Evolutionary conservation across 208 protist species (phyloP), one percentile per base, ranked within the genome.

Genomic region (Leishmania tarentolae): DNA sequence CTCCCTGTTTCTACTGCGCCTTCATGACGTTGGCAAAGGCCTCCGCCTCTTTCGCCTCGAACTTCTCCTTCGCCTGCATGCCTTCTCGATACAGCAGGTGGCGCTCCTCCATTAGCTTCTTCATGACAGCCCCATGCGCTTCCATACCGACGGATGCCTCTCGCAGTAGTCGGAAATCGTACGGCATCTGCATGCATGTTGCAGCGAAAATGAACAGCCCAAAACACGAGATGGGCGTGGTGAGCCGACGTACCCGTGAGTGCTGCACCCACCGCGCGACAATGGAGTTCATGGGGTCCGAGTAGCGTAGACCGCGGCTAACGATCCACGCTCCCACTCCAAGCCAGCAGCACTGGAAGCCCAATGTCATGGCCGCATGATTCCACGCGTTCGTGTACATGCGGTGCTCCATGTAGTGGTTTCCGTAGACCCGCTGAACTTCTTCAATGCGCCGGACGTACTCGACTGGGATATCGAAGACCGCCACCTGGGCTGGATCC

Each of bases 361-460:
- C 90, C 35, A 94, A 61, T 40, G 91, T 93, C 74, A 87, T 83
- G 70, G 84, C 50, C 31, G 86, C 85, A 50, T 88, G 82, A 46
- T 69, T 79, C 84, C 80, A 81, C 44, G 85, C 86, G 8, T 89
- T 76, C 56, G 52, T 63, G 78, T 83, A 85, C 69, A 79, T 84
- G 46, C 71, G 66, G 71, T 91, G 82, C 87, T 90, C 79, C 57
- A 86, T 80, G 79, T 91, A 79, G 76, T 94, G 89, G 17, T 88
- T 57, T 63, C 90, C 80, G 70, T 86, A 95, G 40, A 87, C 59
- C 28, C 92, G 90, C 59, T 91, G 90, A 6, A 90, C 92, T 53
- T 92, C 92, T 65, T 94, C 93, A 74, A 96, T 90, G 65, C 90
- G 91, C 9, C 88, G 88, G 63, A 92, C 88, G 85, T 91, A 90